Base-by-base conservation (phyloP, 345 rosid genomes). In the Eucalyptus caleyi region DNA sequence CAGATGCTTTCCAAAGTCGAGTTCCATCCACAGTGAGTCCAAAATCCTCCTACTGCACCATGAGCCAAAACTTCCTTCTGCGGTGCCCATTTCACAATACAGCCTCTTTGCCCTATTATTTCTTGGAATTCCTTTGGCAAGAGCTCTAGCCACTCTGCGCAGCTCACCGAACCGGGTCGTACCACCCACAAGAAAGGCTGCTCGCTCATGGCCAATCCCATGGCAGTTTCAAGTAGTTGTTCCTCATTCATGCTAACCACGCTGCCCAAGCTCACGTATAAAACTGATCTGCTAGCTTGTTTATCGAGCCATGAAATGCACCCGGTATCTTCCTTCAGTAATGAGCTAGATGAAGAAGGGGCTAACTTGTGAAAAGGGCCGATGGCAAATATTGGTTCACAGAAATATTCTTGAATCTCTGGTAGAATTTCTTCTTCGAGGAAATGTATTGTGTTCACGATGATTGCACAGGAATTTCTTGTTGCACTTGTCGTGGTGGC, bases 21-120 rank as follows among this genome's bases (percentile, higher is more conserved):
- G 82, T 90, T 91, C 92, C 92, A 91, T 5, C 93, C 93, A 11
- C 91, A 90, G 56, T 91, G 93, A 69, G 89, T 92, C 91, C 91
- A 93, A 86, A 91, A 91, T 72, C 91, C 92, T 56, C 91, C 92
- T 8, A 87, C 88, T 10, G 94, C 90, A 32, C 32, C 86, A 42
- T 92, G 92, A 30, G 86, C 91, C 60, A 93, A 40, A 59, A 91
- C 92, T 69, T 90, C 88, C 88, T 47, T 89, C 51, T 92, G 93
- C 6, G 92, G 91, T 47, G 91, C 92, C 92, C 92, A 93, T 88
- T 93, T 89, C 62, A 91, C 89, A 44, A 93, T 88, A 87, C 88
- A 87, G 51, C 90, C 92, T 86, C 88, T 89, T 62, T 91, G 89
- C n/a, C 59, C 89, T 9, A 91, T 37, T 6, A 21, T 65, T 30